Evolutionary conservation across 1,139 yeast genomes (phyloP), one percentile per base, ranked within the genome.

Genomic region (Suhomyces kunorum): DNA sequence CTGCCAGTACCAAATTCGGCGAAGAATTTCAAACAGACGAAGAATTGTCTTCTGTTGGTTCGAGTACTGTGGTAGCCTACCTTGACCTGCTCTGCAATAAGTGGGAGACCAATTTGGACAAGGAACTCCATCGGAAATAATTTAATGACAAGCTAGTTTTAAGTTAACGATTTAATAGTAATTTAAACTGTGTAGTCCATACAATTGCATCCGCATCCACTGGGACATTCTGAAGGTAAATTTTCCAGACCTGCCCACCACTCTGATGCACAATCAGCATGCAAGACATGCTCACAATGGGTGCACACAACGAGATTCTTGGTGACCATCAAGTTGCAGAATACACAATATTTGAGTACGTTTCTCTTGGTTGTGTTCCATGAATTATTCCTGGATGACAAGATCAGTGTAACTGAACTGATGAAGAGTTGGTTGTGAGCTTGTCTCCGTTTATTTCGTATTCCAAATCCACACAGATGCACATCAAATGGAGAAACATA

Each of bases 141-240:
- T 14, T 27, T 15, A 27, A 6, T 27, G n/a, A n/a, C n/a, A n/a
- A n/a, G n/a, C n/a, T n/a, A n/a, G n/a, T n/a, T n/a, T n/a, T n/a
- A n/a, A n/a, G n/a, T n/a, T n/a, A n/a, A n/a, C n/a, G n/a, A n/a
- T n/a, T n/a, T n/a, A n/a, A n/a, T n/a, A n/a, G n/a, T n/a, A n/a
- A 15, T 13, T 38, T 30, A 40, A 20, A 45, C 26, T 13, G 39
- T 35, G 35, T 44, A 35, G 6, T 44, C 43, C 36, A 81, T 59
- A 61, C 96, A 88, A 8, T 60, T 51, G 55, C 98, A 90, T 0
- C 96, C 96, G 64, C 98, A 90, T 0, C 97, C 98, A 44, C 88
- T 78, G 0, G 95, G 84, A 61, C 98, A 90, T 51, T 83, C 88
- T 31, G 53, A 53, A 20, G 29, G 50, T 24, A 54, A 62, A 3